These are phyloP conservation scores for Hypoxylon sp. DNA, from an alignment of 2,329 filamentous ascomycete species.

Conservation along the genomic window DNA sequence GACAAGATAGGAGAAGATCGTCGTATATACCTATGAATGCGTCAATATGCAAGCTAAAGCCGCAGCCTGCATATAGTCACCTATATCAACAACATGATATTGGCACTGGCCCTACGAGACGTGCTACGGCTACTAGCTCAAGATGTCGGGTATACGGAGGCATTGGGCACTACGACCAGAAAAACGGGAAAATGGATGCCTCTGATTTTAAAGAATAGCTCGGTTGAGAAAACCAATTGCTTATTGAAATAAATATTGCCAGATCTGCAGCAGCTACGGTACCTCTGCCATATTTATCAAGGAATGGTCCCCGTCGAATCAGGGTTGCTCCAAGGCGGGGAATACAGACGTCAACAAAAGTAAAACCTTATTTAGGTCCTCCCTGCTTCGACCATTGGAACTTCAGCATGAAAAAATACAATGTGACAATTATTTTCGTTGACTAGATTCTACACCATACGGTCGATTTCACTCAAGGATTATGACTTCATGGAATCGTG, in stretches of 20 bases:
- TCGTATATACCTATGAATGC: constrained; percentile 8
- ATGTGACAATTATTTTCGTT: constrained; percentile 23
- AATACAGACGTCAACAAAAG: constrained; percentile 10
- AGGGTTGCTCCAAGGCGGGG: constrained; percentile 19
- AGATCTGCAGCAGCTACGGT: no score
- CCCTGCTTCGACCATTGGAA: constrained; percentile 6
- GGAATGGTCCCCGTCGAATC: constrained; percentile 22
- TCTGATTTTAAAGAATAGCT: no score
- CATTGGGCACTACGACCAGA: constrained; percentile 33
- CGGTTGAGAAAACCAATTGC: constrained; percentile 13
- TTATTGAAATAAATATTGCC: no score
- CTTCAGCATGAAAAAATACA: constrained; percentile 10
- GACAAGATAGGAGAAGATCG: constrained; percentile 30
- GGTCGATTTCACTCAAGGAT: constrained; percentile 2
- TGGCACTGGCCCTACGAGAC: constrained; percentile 11
- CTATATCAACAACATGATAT: constrained; percentile 14
- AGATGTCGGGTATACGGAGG: constrained; percentile 12
- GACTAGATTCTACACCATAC: constrained; percentile 14
- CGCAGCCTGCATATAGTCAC: constrained; percentile 26
- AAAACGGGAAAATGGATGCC: constrained; percentile 27
- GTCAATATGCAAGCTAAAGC: constrained; percentile 18
- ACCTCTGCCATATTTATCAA: no score
- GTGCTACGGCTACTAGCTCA: constrained; percentile 10
- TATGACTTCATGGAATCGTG: no score
- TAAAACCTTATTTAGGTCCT: constrained; percentile 14